These are phyloP conservation scores for Leptographium flavum DNA, from an alignment of 2,329 filamentous ascomycete species.

Conservation along the genomic window DNA sequence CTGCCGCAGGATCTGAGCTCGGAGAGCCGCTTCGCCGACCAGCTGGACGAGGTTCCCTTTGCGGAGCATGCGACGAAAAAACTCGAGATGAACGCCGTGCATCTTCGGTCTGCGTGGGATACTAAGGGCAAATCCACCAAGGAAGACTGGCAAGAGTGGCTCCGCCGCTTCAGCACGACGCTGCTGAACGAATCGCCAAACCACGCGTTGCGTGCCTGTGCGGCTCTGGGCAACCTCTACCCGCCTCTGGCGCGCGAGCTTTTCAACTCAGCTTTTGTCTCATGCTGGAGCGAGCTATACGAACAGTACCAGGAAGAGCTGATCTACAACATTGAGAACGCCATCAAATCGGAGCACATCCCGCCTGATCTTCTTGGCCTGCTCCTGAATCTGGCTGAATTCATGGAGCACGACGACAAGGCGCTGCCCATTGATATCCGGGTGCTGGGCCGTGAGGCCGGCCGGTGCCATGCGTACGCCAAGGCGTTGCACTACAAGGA, in stretches of 20 bases:
- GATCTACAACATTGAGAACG: conserved; percentile 87
- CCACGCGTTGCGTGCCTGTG: conserved; percentile 85
- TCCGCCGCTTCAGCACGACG: conserved; percentile 89
- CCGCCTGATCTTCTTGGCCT: conserved; percentile 91
- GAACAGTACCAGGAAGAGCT: conserved; percentile 95
- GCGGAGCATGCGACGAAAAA: conserved; percentile 85
- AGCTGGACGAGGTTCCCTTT: conserved; percentile 66
- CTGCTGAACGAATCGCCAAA: conserved; percentile 91
- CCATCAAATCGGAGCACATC: conserved; percentile 88
- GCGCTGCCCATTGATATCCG: conserved; percentile 94
- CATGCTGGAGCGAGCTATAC: conserved; percentile 96
- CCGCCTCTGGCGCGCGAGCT: conserved; percentile 81
- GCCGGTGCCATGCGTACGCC: conserved; percentile 92
- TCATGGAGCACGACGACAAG: conserved; percentile 99
- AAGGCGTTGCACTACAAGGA: conserved; percentile 99
- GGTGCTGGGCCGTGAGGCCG: conserved; percentile 84
- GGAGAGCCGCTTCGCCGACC: conserved; percentile 64
- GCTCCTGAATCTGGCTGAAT: conserved; percentile 89
- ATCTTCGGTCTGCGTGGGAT: conserved; percentile 94
- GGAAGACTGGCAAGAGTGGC: conserved; percentile 99
- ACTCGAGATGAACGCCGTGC: conserved; percentile 91
- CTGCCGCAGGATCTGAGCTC: conserved; percentile 91
- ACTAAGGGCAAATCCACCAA: conserved; percentile 92
- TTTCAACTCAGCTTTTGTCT: conserved; percentile 98
- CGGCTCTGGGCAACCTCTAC: conserved; percentile 79